phyloP scores from a whole-genome alignment of 257 asterid species.

The Forsythia viridissima region DNA sequence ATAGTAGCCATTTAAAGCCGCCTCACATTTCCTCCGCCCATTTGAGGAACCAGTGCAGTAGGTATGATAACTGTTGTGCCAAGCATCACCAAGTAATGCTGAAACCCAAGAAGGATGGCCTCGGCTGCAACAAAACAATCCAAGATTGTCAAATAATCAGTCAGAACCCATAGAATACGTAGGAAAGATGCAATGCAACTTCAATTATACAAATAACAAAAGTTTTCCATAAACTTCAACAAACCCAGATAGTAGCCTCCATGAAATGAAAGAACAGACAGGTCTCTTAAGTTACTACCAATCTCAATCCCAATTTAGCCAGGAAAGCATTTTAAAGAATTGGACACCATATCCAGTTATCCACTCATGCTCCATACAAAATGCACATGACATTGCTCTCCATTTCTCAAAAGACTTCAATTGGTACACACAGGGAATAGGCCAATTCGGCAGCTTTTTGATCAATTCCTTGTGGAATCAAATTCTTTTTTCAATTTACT shows the following conservation, averaged over 20 bases:
- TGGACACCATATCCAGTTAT: neutral
- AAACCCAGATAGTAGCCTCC: neutral
- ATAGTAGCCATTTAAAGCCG: constrained; percentile 16
- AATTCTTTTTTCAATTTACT: neutral
- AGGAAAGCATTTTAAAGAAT: neutral
- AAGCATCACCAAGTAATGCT: constrained; percentile 91
- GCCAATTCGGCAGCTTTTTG: neutral
- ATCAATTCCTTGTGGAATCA: neutral
- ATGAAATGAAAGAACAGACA: neutral
- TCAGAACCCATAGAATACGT: neutral
- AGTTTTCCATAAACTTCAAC: neutral
- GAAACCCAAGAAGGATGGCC: constrained; percentile 93
- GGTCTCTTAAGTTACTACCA: neutral
- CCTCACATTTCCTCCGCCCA: constrained; percentile 98
- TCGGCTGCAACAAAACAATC: constrained; percentile 63
- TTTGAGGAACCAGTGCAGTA: constrained; percentile 91
- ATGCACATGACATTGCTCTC: neutral
- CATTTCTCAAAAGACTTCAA: neutral
- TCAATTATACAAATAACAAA: neutral
- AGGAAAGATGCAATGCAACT: neutral
- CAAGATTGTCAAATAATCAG: constrained; percentile 15
- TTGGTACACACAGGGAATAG: neutral
- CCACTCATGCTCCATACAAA: neutral
- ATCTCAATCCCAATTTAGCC: neutral
- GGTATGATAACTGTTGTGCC: constrained; percentile 90